A percentile compares a stretch with the other conserved stretches of the same genome.
phyloP scores from a whole-genome alignment of 768 basidiomycete genomes.

The Rhizopogon roseolus region DNA sequence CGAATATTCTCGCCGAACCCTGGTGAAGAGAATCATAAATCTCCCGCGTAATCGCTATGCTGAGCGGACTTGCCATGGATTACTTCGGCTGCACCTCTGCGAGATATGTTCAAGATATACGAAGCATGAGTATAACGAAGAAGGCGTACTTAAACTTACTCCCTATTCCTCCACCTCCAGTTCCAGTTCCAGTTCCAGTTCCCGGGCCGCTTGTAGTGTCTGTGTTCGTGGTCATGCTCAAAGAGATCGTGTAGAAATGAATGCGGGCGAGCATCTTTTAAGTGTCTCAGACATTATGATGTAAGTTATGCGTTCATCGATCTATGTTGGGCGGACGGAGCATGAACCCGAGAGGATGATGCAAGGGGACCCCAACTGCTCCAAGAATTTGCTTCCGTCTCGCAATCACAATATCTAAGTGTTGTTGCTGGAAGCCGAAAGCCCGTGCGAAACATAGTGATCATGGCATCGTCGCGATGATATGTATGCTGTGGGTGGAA shows the following conservation, averaged over 20 bases:
- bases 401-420: constrained; percentile 9
- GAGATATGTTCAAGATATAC: not conserved
- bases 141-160: constrained; percentile 10
- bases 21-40: constrained; percentile 12
- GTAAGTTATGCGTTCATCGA: constrained; percentile 4
- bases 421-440: too few species aligned
- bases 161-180: constrained; percentile 7
- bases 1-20: constrained; percentile 42
- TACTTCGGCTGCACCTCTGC: constrained; percentile 32
- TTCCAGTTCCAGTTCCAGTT: not conserved
- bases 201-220: not conserved
- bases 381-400: not conserved
- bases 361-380: not conserved
- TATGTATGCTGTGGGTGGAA: too few species aligned
- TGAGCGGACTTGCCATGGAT: constrained; percentile 27
- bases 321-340: not conserved
- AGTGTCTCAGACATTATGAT: not conserved
- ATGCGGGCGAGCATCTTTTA: not conserved
- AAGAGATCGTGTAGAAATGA: not conserved
- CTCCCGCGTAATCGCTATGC: not conserved
- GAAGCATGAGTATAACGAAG: not conserved
- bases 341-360: not conserved
- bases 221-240: constrained; percentile 1
- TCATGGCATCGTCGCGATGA: too few species aligned
- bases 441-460: too few species aligned